Percentiles rank a stretch among this genome's conserved stretches.
Evolutionary conservation across 2,329 filamentous ascomycete species (phyloP).

Genomic region (Neonectria sp.): DNA sequence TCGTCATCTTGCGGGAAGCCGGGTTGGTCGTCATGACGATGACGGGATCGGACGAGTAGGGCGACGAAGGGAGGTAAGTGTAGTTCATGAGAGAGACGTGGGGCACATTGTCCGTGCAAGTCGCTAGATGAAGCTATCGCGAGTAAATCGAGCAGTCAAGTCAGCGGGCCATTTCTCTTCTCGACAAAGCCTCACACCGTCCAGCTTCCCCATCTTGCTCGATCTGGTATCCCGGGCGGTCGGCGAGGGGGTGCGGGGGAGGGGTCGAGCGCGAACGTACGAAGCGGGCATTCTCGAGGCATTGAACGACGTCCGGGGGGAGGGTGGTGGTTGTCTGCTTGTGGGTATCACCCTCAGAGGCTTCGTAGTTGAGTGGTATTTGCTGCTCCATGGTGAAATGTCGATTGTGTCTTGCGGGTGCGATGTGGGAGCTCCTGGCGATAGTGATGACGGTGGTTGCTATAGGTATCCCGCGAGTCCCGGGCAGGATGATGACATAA

Average conservation of each 20-base stretch:
- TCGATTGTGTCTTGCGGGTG: conserved; percentile 6
- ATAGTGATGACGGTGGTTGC: conserved; percentile 28
- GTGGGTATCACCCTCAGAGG: conserved; percentile 81
- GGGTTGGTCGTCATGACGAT: conserved; percentile 96
- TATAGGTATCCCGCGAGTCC: conserved; percentile 40
- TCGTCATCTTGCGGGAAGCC: conserved; percentile 83
- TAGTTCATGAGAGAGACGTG: conserved; percentile 99
- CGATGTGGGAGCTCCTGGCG: conserved; percentile 18
- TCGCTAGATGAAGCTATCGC: conserved; percentile 91
- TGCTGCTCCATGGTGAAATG: conserved; percentile 69
- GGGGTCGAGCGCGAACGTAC: conserved; percentile 67
- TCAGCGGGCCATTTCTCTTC: conserved; percentile 1
- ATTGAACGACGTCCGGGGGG: conserved; percentile 88
- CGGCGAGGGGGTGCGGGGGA: conserved; percentile 31
- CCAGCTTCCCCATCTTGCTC: conserved; percentile 22
- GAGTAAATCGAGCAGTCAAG: conserved; percentile 20
- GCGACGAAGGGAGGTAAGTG: conserved; percentile 90
- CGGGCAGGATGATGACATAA: conserved; percentile 36
- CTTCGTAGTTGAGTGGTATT: conserved; percentile 81
- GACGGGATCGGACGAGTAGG: conserved; percentile 78
- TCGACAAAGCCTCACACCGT: not conserved
- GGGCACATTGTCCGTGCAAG: conserved; percentile 85
- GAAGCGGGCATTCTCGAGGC: conserved; percentile 94
- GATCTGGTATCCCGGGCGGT: conserved; percentile 26
- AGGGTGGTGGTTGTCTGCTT: conserved; percentile 79